phyloP scores from a whole-genome alignment of 176 grass and related monocot genomes.

The Oryza punctata region DNA sequence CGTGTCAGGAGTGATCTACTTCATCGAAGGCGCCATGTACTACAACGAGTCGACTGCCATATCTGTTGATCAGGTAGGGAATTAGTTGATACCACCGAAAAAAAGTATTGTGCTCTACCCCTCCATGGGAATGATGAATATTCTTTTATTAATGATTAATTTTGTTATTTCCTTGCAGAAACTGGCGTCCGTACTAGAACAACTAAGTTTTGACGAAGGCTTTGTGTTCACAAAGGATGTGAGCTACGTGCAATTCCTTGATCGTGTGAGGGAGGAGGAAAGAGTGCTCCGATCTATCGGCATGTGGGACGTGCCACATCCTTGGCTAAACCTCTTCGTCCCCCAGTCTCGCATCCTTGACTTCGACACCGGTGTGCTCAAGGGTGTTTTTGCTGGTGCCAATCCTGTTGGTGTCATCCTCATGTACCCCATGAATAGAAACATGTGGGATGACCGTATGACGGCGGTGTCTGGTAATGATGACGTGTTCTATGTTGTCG shows the following conservation, averaged over 20 bases:
- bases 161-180: background rate
- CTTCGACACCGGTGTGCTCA: conserved; percentile 54
- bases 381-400: conserved; percentile 33
- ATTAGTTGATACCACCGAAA: too few species aligned
- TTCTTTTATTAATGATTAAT: too few species aligned
- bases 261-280: conserved; percentile 53
- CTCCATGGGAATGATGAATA: too few species aligned
- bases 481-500: conserved; percentile 51
- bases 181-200: conserved; percentile 28
- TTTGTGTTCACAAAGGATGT: conserved; percentile 57
- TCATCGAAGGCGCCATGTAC: conserved; percentile 60
- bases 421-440: conserved; percentile 60
- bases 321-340: conserved; percentile 80
- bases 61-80: background rate
- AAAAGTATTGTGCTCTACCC: too few species aligned
- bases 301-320: conserved; percentile 55
- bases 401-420: conserved; percentile 53
- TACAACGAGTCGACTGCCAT: background rate
- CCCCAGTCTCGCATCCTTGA: conserved; percentile 56
- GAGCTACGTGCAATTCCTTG: conserved; percentile 46
- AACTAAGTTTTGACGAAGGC: conserved; percentile 31
- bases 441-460: conserved; percentile 51
- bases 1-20: conserved; percentile 28
- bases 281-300: conserved; percentile 26
- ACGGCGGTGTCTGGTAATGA: conserved; percentile 32